Base-by-base conservation (phyloP, 2,329 filamentous ascomycete genomes). In the Fusarium fracticaudum region DNA sequence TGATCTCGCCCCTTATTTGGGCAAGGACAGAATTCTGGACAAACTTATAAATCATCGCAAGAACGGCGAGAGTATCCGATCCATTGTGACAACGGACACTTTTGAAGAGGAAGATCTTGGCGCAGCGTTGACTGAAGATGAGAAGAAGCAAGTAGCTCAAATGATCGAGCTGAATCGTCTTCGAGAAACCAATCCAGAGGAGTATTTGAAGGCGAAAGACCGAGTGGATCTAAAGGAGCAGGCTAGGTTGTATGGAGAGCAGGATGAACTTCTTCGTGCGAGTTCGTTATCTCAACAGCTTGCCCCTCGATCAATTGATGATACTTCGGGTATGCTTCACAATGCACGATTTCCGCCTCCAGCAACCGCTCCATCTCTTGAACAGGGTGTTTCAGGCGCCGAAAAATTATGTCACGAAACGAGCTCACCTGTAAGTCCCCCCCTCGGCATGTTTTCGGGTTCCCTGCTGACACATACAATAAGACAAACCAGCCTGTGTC, bases 31-130 rank as follows among this genome's bases (percentile, higher is more conserved):
- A 3, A 86, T 94, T 24, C 82, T 95, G 12, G 86, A 88, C 66
- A 81, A 80, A 14, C 78, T 91, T 7, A 80, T 88, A 11, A 57
- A 78, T 9, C 82, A 83, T 55, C 79, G 76, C 63, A 80, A 78
- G 3, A 69, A 82, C 12, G 76, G 80, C 17, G 67, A 78, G 17
- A 81, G 82, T 14, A 88, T 93, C 54, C 82, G 86, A 18, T 84
- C 84, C 4, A 91, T 96, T 64, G 86, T 89, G 7, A 87, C 91
- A 44, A 93, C 91, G 2, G 92, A 96, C 74, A 92, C 91, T 0
- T 94, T 94, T 73, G 91, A 93, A 73, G 87, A 90, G 73, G 91
- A 95, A 72, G 91, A 93, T 64, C 83, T 91, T 57, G 86, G 86
- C 18, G 79, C 78, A 2, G 76, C 77, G 24, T 81, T 95, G 29